These are phyloP conservation scores for Xerocomus potaroensis DNA, from an alignment of 768 basidiomycete genomes.

Conservation along the genomic window DNA sequence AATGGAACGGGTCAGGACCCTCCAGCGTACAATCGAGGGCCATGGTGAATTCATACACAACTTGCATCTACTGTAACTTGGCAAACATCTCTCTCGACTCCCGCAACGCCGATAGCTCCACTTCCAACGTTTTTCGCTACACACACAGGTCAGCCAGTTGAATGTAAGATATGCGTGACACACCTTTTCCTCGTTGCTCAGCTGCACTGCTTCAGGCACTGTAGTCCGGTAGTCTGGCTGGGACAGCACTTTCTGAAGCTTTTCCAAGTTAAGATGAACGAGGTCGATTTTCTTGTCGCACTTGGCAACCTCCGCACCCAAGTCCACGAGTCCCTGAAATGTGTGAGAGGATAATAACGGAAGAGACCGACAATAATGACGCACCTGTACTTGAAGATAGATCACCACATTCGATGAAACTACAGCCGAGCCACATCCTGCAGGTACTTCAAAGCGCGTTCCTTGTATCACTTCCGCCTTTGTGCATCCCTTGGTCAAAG, in stretches of 20 bases:
- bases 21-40: slow-evolving; percentile 31
- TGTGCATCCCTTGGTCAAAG: slow-evolving; percentile 86
- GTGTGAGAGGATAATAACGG: not conserved
- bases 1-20: slow-evolving; percentile 28
- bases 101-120: slow-evolving; percentile 72
- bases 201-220: slow-evolving; percentile 56
- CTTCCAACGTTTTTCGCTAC: slow-evolving; percentile 72
- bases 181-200: slow-evolving; percentile 61
- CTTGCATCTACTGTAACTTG: slow-evolving; percentile 45
- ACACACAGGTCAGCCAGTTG: not conserved
- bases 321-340: slow-evolving; percentile 79
- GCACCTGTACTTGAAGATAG: slow-evolving; percentile 81
- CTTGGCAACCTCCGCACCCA: slow-evolving; percentile 84
- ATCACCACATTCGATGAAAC: slow-evolving; percentile 72
- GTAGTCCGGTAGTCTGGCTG: slow-evolving; percentile 76
- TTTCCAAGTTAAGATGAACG: slow-evolving; percentile 60
- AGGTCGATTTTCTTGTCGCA: slow-evolving; percentile 86
- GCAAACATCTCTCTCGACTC: slow-evolving; percentile 73
- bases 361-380: not conserved
- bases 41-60: slow-evolving; percentile 22
- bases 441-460: slow-evolving; percentile 61
- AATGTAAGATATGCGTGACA: slow-evolving; percentile 11
- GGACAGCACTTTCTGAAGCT: slow-evolving; percentile 67
- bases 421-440: slow-evolving; percentile 82
- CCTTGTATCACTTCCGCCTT: slow-evolving; percentile 63